Conservation (phyloP, 1,284 basidiomycete species). For the Earliella scabrosa region DNA sequence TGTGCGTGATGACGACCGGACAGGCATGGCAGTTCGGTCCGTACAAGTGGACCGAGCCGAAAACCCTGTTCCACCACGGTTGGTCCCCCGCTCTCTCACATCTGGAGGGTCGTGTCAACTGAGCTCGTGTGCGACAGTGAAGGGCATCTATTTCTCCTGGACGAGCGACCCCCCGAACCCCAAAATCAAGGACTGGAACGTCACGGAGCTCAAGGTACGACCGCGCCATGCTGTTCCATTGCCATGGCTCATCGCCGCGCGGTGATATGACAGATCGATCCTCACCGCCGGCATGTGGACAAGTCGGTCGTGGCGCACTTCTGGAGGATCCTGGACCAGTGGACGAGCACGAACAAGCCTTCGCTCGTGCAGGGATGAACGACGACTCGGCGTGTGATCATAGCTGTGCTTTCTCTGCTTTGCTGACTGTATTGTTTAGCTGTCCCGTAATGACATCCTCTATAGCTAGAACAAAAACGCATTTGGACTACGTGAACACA, state of each 20-base stretch:
- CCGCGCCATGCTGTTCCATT: background rate
- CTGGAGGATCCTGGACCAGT: slow-evolving; percentile 90
- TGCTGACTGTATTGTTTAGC: slow-evolving; percentile 13
- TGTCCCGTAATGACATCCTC: slow-evolving; percentile 1
- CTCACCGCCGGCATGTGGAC: slow-evolving; percentile 91
- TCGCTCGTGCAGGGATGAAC: slow-evolving; percentile 57
- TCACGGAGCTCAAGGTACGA: slow-evolving; percentile 86
- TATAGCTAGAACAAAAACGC: background rate
- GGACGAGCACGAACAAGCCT: slow-evolving; percentile 82
- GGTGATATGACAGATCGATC: slow-evolving; percentile 71
- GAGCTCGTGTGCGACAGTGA: slow-evolving; percentile 57
- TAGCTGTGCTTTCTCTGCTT: slow-evolving; percentile 8
- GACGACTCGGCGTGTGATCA: background rate
- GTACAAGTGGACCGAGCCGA: slow-evolving; percentile 96
- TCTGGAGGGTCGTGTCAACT: background rate
- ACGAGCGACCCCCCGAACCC: slow-evolving; percentile 88
- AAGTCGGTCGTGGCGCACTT: slow-evolving; percentile 94
- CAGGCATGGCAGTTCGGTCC: slow-evolving; percentile 97
- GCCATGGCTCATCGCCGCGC: background rate
- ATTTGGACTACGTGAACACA: background rate
- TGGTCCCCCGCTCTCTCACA: slow-evolving; percentile 30
- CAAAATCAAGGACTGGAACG: slow-evolving; percentile 96
- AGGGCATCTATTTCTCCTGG: slow-evolving; percentile 93
- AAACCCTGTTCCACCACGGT: slow-evolving; percentile 93
- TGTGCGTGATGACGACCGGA: slow-evolving; percentile 97